Conservation (phyloP, 371 early-diverging fungal genomes). For the Mortierella sp. region DNA sequence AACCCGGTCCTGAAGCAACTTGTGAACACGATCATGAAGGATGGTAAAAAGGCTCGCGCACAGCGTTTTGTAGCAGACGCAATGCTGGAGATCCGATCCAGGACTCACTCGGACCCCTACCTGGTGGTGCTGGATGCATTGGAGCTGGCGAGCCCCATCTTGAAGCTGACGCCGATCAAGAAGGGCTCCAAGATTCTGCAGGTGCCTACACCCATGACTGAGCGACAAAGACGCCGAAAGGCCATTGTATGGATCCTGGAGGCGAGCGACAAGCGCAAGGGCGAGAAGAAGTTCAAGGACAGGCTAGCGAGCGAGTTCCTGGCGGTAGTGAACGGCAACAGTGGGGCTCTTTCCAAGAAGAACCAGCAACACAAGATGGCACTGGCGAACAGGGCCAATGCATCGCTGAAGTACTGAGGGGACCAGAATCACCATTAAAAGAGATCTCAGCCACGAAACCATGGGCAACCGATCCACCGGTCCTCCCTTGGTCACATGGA, state of each 20-base stretch:
- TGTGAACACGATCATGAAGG: conserved; percentile 88
- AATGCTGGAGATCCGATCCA: conserved; percentile 72
- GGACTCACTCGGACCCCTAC: conserved; percentile 75
- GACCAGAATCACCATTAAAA: background rate
- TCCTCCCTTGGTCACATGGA: too few species aligned
- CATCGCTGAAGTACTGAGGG: conserved; percentile 56
- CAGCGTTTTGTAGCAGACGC: conserved; percentile 77
- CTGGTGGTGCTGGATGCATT: conserved; percentile 76
- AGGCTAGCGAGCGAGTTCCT: conserved; percentile 85
- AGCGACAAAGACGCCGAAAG: conserved; percentile 82
- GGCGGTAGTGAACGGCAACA: conserved; percentile 81
- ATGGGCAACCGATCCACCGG: too few species aligned
- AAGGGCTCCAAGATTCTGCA: conserved; percentile 85
- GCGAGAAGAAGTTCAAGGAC: conserved; percentile 75
- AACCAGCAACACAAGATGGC: conserved; percentile 73
- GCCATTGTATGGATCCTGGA: conserved; percentile 93
- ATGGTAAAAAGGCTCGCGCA: conserved; percentile 85
- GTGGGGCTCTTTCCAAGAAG: conserved; percentile 72
- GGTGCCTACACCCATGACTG: conserved; percentile 83
- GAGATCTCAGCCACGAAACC: too few species aligned
- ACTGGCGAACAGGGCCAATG: conserved; percentile 86
- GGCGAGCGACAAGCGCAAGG: conserved; percentile 68
- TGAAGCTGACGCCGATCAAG: conserved; percentile 75
- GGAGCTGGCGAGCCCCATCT: conserved; percentile 79
- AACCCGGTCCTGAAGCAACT: conserved; percentile 80